phyloP scores from a whole-genome alignment of 2,329 filamentous ascomycete genomes.

The Onygena corvina region DNA sequence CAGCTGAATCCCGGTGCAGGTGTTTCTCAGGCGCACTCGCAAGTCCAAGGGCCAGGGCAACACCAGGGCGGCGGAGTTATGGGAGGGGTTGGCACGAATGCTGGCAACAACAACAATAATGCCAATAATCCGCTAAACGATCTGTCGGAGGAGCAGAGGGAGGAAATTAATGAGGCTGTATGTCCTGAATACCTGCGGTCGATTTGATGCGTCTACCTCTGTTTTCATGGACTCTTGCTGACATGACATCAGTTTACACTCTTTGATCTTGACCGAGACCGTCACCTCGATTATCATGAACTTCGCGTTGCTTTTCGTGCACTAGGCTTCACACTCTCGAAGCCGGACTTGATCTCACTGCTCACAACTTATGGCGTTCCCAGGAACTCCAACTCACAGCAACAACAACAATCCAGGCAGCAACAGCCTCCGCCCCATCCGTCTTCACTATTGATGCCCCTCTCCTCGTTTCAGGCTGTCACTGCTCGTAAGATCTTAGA shows the following conservation, averaged over 20 bases:
- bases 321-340: slow-evolving; percentile 82
- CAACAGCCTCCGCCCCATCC: slow-evolving; percentile 41
- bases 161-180: slow-evolving; percentile 90
- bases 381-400: slow-evolving; percentile 39
- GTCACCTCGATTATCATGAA: slow-evolving; percentile 92
- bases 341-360: slow-evolving; percentile 68
- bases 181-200: slow-evolving; percentile 25
- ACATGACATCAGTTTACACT: slow-evolving; percentile 60
- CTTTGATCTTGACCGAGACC: slow-evolving; percentile 94
- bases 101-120: slow-evolving; percentile 31
- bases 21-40: slow-evolving; percentile 25
- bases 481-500: slow-evolving; percentile 69
- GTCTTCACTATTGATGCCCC: slow-evolving; percentile 58
- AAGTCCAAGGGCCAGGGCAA: slow-evolving; percentile 14
- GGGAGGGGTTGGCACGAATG: slow-evolving; percentile 32
- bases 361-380: slow-evolving; percentile 70
- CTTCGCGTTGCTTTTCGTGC: slow-evolving; percentile 94
- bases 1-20: slow-evolving; percentile 24
- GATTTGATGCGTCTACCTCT: not conserved
- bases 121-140: slow-evolving; percentile 40
- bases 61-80: slow-evolving; percentile 20
- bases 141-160: slow-evolving; percentile 75
- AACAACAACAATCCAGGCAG: slow-evolving; percentile 31
- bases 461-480: slow-evolving; percentile 60
- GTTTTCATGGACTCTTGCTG: not conserved